A percentile compares a stretch with the other conserved stretches of the same genome.
phyloP scores from a whole-genome alignment of 768 basidiomycete species.

The Gymnopilus junonius region DNA sequence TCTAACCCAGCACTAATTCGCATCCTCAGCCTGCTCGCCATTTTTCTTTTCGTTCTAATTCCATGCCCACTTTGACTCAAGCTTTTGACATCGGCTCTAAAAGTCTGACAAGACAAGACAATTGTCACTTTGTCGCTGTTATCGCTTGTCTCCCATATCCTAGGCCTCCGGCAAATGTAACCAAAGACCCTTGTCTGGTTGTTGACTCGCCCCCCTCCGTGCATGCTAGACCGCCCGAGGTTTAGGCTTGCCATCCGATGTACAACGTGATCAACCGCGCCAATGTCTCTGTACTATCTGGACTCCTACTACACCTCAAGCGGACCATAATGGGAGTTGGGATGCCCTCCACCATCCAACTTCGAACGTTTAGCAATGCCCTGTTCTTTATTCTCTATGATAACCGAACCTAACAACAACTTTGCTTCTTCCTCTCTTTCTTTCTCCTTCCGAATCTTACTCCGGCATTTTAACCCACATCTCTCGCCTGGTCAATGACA shows the following conservation, averaged over 20 bases:
- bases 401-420: background rate
- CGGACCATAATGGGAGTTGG: too few relatives aligned
- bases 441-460: background rate
- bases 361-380: background rate
- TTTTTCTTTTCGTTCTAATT: too few relatives aligned
- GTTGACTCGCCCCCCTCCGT: background rate
- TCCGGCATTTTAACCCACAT: background rate
- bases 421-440: background rate
- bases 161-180: conserved; percentile 1
- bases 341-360: too few relatives aligned
- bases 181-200: background rate
- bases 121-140: too few relatives aligned
- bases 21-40: too few relatives aligned
- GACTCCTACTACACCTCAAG: too few relatives aligned
- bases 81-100: background rate
- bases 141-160: background rate
- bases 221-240: background rate
- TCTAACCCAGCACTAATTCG: too few relatives aligned
- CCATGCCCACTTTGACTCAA: too few relatives aligned
- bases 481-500: background rate
- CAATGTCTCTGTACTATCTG: too few relatives aligned
- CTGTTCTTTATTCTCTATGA: background rate
- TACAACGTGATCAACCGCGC: background rate
- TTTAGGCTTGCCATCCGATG: background rate
- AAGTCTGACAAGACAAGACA: too few relatives aligned